A percentile compares a stretch with the other conserved stretches of the same genome.
These are phyloP conservation scores for Xanthoconium stramineum DNA, from an alignment of 768 basidiomycete species.

Conservation along the genomic window DNA sequence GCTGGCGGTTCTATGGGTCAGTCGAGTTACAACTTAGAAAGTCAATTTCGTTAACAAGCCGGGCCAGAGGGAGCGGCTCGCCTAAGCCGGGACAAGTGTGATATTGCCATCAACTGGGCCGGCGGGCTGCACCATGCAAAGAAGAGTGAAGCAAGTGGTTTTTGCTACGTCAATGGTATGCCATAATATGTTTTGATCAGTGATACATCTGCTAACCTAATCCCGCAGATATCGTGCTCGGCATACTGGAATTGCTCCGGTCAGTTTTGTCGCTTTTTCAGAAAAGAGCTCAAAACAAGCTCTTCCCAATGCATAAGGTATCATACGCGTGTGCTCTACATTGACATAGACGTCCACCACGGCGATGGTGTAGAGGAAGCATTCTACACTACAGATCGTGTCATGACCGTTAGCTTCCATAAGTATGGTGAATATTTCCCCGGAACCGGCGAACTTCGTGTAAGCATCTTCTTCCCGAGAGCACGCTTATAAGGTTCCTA, in stretches of 20 bases:
- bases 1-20: conserved; percentile 99
- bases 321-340: conserved; percentile 92
- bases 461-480: conserved; percentile 34
- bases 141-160: conserved; percentile 98
- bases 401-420: conserved; percentile 98
- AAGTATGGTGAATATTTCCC: conserved; percentile 99
- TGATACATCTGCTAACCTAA: background rate
- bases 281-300: background rate
- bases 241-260: conserved; percentile 91
- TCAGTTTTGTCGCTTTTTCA: conserved; percentile 30
- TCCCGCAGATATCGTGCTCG: conserved; percentile 88
- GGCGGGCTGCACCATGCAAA: conserved; percentile 98
- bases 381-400: conserved; percentile 97
- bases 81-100: conserved; percentile 93
- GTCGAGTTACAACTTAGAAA: conserved; percentile 22
- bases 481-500: conserved; percentile 4
- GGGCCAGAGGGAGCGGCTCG: conserved; percentile 90
- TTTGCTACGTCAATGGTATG: conserved; percentile 96
- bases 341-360: conserved; percentile 98
- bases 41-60: conserved; percentile 5
- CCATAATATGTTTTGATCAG: background rate
- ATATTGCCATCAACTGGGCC: conserved; percentile 99
- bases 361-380: conserved; percentile 99
- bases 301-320: conserved; percentile 50
- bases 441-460: conserved; percentile 94